Evolutionary conservation across 192 early-diverging fungal genomes (phyloP).

Genomic region (Dissophora ornata): DNA sequence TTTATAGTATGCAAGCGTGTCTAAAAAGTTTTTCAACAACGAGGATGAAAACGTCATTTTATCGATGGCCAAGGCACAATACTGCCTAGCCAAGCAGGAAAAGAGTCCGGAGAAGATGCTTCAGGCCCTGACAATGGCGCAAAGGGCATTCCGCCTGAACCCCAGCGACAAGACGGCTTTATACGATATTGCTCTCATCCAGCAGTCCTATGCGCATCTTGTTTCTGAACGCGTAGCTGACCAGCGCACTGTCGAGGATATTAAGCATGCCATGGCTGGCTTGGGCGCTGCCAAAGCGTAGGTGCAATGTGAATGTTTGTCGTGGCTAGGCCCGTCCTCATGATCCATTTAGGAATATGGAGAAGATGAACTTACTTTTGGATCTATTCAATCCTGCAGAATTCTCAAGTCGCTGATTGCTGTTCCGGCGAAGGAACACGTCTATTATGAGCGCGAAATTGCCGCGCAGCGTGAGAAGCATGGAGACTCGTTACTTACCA

Average conservation of each 20-base stretch:
- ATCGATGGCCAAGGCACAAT: constrained; percentile 68
- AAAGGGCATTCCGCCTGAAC: constrained; percentile 59
- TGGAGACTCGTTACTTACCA: constrained; percentile 68
- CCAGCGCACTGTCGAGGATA: constrained; percentile 65
- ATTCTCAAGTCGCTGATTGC: constrained; percentile 58
- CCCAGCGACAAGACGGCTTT: constrained; percentile 69
- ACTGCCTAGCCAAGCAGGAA: constrained; percentile 68
- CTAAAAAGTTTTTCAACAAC: constrained; percentile 63
- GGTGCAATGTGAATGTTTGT: constrained; percentile 15
- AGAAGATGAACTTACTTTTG: too few relatives aligned
- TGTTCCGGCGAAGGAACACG: constrained; percentile 55
- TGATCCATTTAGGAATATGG: too few relatives aligned
- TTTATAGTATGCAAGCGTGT: constrained; percentile 72
- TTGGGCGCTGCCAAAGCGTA: constrained; percentile 63
- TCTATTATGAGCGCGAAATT: constrained; percentile 72
- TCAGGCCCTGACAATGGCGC: constrained; percentile 62
- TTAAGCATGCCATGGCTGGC: constrained; percentile 69
- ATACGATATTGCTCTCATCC: constrained; percentile 83
- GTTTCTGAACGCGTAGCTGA: constrained; percentile 78
- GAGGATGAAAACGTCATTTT: constrained; percentile 62
- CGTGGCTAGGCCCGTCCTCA: too few relatives aligned
- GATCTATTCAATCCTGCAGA: constrained; percentile 14
- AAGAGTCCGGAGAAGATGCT: constrained; percentile 73
- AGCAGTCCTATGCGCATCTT: constrained; percentile 84
- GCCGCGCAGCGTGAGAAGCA: constrained; percentile 70